Conservation (phyloP, 345 rosid genomes). For the Gynandropsis gynandra region DNA sequence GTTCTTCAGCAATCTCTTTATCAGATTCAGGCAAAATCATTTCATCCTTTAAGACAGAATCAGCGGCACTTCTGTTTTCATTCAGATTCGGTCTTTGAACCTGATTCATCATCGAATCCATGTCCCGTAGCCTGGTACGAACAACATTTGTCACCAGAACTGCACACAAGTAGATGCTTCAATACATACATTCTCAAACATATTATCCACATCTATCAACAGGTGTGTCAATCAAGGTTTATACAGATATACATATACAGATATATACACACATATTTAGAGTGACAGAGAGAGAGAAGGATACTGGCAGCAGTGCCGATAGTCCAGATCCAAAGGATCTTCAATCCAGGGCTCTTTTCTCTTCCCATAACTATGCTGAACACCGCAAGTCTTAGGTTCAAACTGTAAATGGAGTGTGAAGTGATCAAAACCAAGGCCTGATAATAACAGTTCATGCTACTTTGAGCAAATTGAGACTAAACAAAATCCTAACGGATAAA, state of each 20-base stretch:
- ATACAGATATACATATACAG: background rate
- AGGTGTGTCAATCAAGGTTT: background rate
- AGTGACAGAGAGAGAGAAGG: background rate
- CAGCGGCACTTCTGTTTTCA: constrained; percentile 8
- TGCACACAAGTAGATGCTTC: constrained; percentile 21
- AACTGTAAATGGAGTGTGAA: background rate
- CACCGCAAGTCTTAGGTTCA: background rate
- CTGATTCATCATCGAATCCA: constrained; percentile 43
- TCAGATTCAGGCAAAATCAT: constrained; percentile 25
- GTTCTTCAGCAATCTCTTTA: constrained; percentile 28
- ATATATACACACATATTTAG: background rate
- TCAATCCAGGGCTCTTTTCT: constrained; percentile 68
- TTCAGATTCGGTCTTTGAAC: constrained; percentile 28
- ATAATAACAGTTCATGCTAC: too few species aligned
- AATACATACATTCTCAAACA: background rate
- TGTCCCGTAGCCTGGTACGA: constrained; percentile 59
- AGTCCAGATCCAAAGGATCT: constrained; percentile 85
- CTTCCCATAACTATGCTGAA: constrained; percentile 35
- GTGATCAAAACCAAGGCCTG: background rate
- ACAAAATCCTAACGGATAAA: too few species aligned
- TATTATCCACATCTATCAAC: background rate
- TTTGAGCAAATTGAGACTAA: too few species aligned
- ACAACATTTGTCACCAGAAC: constrained; percentile 65
- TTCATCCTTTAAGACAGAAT: constrained; percentile 22
- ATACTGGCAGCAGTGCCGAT: constrained; percentile 73